Evolutionary conservation across 2,329 filamentous ascomycete species (phyloP), one percentile per base, ranked within the genome.

Genomic region (Setomelanomma holmii): DNA sequence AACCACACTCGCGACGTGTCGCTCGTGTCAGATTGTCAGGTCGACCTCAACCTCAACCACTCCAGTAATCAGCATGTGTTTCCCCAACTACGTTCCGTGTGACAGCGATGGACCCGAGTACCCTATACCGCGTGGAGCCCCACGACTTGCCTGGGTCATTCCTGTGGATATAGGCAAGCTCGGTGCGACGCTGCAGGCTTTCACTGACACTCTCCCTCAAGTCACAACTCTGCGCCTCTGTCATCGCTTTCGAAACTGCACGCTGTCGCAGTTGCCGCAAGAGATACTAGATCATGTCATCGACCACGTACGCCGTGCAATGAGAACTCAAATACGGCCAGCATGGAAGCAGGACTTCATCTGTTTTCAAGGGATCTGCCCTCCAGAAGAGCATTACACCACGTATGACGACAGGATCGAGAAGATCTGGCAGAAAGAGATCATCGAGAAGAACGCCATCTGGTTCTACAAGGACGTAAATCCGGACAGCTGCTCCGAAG

Each of bases 271-370:
- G 4, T 35, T 56, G 1, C 45, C 53, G 1, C 51, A 56, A 23
- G 56, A 59, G 12, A 30, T 61, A 4, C 36, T 58, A 6, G 56
- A 57, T 6, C 42, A 52, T 1, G 43, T 56, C 24, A 45, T 56
- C 14, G 41, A 24, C 27, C 19, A 41, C 7, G 14, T 34, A 10
- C 46, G 51, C 11, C 5, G 40, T n/a, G 20, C n/a, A 3, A 40
- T 14, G 20, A 49, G 23, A 17, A 23, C 10, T 2, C n/a, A 22
- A 4, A 4, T 17, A 21, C 34, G n/a, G 20, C 4, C 14, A 2
- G 20, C 30, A 24, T 56, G 53, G 49, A 21, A 35, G 1, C 1
- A 10, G 4, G 4, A 44, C 6, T 46, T 35, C 17, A 3, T 7
- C 12, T 52, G 49, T 11, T 56, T 52, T n/a, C 41, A 56, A n/a